Evolutionary conservation across 225 moss, liverwort and hornwort species (phyloP), one percentile per base, ranked within the genome.

Genomic region (Anthoceros angustus): DNA sequence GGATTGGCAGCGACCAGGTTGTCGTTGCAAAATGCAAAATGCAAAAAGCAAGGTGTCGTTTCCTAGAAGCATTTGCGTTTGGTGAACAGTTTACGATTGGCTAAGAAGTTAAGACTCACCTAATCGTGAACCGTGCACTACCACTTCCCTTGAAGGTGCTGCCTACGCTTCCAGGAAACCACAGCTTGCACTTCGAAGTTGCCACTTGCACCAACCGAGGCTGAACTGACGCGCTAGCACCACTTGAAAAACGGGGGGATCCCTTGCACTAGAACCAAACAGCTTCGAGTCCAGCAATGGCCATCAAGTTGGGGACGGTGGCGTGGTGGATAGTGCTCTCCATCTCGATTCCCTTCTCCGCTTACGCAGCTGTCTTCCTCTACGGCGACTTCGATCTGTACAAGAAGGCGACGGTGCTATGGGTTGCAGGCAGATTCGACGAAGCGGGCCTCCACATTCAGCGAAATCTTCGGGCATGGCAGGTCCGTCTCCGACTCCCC

Each of bases 391-490:
- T 65, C 46, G 76, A 80, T 2, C 43, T 83, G 5, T 83, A 77
- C 77, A 80, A 70, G 21, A 18, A 42, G 9, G 0, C 73, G 25
- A 78, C 83, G 0, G 0, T 72, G 0, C 0, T 10, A 3, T 73
- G 65, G 2, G 0, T 0, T 0, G 0, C 0, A 0, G 76, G 76
- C 14, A 42, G 67, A 39, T 12, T 62, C 0, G 63, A 79, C 9
- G 20, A 26, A 16, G 73, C 76, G 12, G 80, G 83, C 18, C 68
- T 72, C 12, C 4, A 80, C 42, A 66, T 83, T 38, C 71, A 78
- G 39, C 23, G 68, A 38, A 63, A 83, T 64, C 20, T 86, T 23
- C 80, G 72, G 18, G 69, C 68, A 41, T 83, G 83, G 86, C 86
- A 83, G 75, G 25, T 83, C 40, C 32, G 43, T 10, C 14, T 60